Percentiles rank a stretch among this genome's conserved stretches.
These are phyloP conservation scores for Gymnopus androsaceus DNA, from an alignment of 1,284 basidiomycete genomes.

Conservation along the genomic window DNA sequence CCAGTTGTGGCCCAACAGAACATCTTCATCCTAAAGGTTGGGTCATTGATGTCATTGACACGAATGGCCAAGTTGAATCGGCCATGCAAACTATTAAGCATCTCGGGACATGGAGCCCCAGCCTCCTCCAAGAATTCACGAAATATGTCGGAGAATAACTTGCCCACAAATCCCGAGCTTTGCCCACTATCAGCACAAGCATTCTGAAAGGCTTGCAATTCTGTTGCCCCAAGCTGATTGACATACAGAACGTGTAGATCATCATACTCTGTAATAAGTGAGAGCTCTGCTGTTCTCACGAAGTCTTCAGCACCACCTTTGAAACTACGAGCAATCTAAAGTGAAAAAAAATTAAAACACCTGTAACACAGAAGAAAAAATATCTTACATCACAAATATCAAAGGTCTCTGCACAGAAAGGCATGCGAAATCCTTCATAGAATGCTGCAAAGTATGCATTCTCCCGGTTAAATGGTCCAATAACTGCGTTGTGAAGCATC, in stretches of 20 bases:
- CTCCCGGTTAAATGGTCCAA: not conserved
- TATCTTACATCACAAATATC: not conserved
- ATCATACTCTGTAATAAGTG: not conserved
- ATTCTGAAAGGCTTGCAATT: not conserved
- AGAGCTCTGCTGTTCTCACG: not conserved
- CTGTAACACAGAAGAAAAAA: not conserved
- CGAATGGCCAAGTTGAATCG: not conserved
- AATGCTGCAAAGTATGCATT: not conserved
- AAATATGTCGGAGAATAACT: not conserved
- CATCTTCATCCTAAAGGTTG: not conserved
- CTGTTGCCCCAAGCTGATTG: not conserved
- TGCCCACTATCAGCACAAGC: not conserved
- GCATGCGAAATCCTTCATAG: not conserved
- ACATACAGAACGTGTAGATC: not conserved
- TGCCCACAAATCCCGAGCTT: not conserved
- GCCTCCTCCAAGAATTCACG: not conserved
- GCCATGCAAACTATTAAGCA: not conserved
- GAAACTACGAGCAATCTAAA: not conserved
- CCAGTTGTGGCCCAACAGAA: constrained; percentile 5
- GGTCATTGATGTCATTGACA: not conserved
- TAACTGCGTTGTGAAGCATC: not conserved
- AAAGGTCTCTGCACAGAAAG: too few species aligned
- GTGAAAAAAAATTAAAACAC: not conserved
- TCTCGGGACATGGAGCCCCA: not conserved
- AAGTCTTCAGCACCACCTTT: not conserved